phyloP scores from a whole-genome alignment of 176 grass and related monocot species.

The Avena atlantica region DNA sequence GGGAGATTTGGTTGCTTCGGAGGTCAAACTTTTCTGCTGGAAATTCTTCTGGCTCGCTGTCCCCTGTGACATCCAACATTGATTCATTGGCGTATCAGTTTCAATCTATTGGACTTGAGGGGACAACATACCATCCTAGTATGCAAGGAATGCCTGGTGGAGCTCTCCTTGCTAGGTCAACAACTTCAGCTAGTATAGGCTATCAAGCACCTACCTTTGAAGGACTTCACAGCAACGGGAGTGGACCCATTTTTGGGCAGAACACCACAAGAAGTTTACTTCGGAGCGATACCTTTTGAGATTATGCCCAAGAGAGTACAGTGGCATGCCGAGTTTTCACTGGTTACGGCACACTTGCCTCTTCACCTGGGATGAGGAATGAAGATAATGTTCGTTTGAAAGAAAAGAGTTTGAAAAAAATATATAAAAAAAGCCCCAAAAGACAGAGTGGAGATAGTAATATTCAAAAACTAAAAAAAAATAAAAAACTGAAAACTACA shows the following conservation, averaged over 20 bases:
- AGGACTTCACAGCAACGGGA: conserved; percentile 35
- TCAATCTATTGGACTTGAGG: conserved; percentile 69
- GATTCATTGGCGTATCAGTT: conserved; percentile 52
- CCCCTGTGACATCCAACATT: conserved; percentile 56
- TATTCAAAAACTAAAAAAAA: conserved; percentile 32
- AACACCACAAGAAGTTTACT: conserved; percentile 59
- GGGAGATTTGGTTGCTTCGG: conserved; percentile 77
- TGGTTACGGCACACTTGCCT: conserved; percentile 38
- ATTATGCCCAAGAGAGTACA: conserved; percentile 33
- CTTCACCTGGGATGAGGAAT: not conserved
- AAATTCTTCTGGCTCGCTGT: conserved; percentile 37
- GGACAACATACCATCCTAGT: conserved; percentile 45
- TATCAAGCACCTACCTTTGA: conserved; percentile 49
- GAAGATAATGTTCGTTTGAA: conserved; percentile 34
- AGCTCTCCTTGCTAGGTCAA: conserved; percentile 65
- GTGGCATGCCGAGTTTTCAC: conserved; percentile 52
- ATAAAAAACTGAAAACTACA: not conserved
- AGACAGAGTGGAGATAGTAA: conserved; percentile 21
- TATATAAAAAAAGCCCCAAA: conserved; percentile 24
- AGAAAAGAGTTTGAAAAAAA: conserved; percentile 12
- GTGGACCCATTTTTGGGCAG: conserved; percentile 49
- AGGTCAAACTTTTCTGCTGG: conserved; percentile 47
- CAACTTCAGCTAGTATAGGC: conserved; percentile 59
- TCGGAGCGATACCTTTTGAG: conserved; percentile 68
- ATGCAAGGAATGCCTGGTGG: conserved; percentile 50